phyloP scores from a whole-genome alignment of 768 basidiomycete genomes.

The Dioszegia crocea region DNA sequence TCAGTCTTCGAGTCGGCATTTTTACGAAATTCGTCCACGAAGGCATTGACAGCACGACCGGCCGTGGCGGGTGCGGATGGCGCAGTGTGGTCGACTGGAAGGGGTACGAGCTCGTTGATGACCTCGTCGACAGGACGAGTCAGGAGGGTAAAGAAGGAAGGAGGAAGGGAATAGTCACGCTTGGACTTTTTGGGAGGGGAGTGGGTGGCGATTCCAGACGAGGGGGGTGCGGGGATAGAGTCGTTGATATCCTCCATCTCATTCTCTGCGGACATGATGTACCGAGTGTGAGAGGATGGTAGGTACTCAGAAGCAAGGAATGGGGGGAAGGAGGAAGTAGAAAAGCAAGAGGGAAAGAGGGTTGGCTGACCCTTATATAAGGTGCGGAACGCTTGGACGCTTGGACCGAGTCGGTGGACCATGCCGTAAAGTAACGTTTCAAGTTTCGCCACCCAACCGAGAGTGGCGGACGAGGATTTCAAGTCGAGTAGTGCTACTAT shows the following conservation, averaged over 20 bases:
- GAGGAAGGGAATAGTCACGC: conserved; percentile 3
- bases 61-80: not conserved
- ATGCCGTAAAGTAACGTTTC: conserved; percentile 8
- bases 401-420: not conserved
- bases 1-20: conserved; percentile 17
- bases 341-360: not conserved
- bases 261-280: not conserved
- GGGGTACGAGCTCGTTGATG: not conserved
- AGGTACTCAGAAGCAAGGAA: not conserved
- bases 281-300: not conserved
- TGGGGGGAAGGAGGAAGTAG: not conserved
- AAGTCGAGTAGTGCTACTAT: not conserved
- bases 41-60: not conserved
- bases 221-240: not conserved
- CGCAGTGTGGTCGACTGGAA: not conserved
- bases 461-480: not conserved
- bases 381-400: not conserved
- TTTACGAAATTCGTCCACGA: conserved; percentile 17
- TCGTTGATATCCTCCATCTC: not conserved
- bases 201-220: not conserved
- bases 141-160: conserved; percentile 9
- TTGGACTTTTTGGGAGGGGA: not conserved
- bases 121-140: not conserved
- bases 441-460: not conserved
- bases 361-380: not conserved